A percentile compares a stretch with the other conserved stretches of the same genome.
Conservation (phyloP, 2,329 filamentous ascomycete species). For the Pezicula rhizophila region DNA sequence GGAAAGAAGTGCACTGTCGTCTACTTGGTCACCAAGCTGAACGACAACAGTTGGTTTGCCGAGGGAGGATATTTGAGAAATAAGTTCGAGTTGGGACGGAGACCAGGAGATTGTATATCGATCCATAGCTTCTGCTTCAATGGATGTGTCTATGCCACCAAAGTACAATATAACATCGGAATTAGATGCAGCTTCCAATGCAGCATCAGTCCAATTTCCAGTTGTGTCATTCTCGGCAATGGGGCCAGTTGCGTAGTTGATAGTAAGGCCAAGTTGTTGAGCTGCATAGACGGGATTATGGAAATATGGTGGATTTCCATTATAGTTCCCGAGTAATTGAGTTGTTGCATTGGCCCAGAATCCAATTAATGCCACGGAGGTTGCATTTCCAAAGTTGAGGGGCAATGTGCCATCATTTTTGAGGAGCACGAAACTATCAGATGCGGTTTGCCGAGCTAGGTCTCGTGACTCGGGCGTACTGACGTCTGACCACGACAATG, state of each 20-base stretch:
- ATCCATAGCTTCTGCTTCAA: constrained; percentile 46
- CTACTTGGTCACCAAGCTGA: constrained; percentile 46
- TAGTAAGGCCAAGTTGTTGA: constrained; percentile 21
- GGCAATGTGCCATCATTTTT: constrained; percentile 15
- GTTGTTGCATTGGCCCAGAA: constrained; percentile 11
- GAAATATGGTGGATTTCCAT: constrained; percentile 8
- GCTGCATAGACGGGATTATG: constrained; percentile 37
- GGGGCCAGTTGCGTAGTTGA: constrained; percentile 22
- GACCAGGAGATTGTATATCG: constrained; percentile 46
- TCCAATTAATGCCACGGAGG: constrained; percentile 13
- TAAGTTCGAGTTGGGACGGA: constrained; percentile 42
- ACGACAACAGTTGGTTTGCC: constrained; percentile 45
- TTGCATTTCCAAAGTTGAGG: not conserved
- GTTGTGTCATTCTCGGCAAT: constrained; percentile 27
- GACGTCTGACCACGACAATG: constrained; percentile 40
- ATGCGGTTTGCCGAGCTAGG: constrained; percentile 10
- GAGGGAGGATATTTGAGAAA: constrained; percentile 38
- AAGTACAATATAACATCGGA: constrained; percentile 48
- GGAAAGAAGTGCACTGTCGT: constrained; percentile 41
- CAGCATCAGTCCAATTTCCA: constrained; percentile 15
- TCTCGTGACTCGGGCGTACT: constrained; percentile 6
- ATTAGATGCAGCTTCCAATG: constrained; percentile 32
- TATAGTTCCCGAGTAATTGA: constrained; percentile 12
- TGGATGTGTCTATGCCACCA: constrained; percentile 46
- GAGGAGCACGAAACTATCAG: constrained; percentile 9